Percentiles rank a stretch among this genome's conserved stretches.
phyloP scores from a whole-genome alignment of 345 rosid genomes.

The Camelina neglecta region DNA sequence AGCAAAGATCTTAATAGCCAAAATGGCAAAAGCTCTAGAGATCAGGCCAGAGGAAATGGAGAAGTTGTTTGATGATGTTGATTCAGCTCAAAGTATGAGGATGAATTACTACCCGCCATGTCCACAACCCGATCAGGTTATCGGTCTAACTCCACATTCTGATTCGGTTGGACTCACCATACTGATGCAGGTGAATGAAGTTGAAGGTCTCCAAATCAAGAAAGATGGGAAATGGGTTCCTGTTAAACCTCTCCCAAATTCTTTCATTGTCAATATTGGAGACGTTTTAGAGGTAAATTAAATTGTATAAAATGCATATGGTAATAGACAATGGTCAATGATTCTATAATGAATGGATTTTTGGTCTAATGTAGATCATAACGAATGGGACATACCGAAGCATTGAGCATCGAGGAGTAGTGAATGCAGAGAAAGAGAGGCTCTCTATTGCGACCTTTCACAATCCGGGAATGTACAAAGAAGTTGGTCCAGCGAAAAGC shows the following conservation, averaged over 20 bases:
- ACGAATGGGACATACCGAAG: constrained; percentile 49
- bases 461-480: constrained; percentile 37
- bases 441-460: constrained; percentile 46
- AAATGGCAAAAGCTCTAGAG: constrained; percentile 53
- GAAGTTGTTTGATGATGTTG: constrained; percentile 42
- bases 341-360: neutral
- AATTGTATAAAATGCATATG: neutral
- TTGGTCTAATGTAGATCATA: constrained; percentile 38
- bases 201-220: constrained; percentile 55
- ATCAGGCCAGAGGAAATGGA: constrained; percentile 58
- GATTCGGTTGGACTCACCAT: constrained; percentile 57
- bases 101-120: constrained; percentile 71
- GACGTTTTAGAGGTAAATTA: neutral
- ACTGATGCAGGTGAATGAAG: constrained; percentile 53
- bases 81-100: constrained; percentile 45
- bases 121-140: constrained; percentile 58
- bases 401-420: constrained; percentile 50
- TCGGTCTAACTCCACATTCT: constrained; percentile 59
- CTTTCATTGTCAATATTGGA: neutral
- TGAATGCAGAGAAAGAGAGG: constrained; percentile 48
- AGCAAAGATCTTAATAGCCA: constrained; percentile 47
- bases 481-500: constrained; percentile 44
- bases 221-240: neutral
- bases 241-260: neutral
- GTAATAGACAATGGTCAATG: neutral